These are phyloP conservation scores for Crepidotus variabilis DNA, from an alignment of 768 basidiomycete genomes.

Conservation along the genomic window DNA sequence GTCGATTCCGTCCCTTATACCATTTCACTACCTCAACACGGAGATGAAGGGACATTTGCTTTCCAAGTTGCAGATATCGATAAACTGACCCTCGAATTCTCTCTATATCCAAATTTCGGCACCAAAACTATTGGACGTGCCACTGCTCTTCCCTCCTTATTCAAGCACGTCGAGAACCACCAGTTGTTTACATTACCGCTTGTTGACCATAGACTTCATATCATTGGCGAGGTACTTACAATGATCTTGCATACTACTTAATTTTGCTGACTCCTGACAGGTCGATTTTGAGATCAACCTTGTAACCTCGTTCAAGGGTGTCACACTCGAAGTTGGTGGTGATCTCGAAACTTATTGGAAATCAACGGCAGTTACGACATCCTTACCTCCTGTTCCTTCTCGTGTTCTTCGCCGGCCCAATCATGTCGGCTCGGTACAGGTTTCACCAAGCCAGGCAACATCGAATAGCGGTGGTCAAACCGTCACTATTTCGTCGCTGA, in stretches of 20 bases:
- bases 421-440: slow-evolving; percentile 53
- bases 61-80: slow-evolving; percentile 83
- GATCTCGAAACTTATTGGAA: slow-evolving; percentile 99
- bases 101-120: slow-evolving; percentile 95
- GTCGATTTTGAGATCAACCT: slow-evolving; percentile 86
- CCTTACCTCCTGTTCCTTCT: slow-evolving; percentile 34
- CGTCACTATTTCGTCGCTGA: slow-evolving; percentile 84
- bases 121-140: slow-evolving; percentile 95
- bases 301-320: slow-evolving; percentile 86
- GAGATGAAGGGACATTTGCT: slow-evolving; percentile 67
- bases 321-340: slow-evolving; percentile 91
- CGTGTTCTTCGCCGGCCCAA: slow-evolving; percentile 38
- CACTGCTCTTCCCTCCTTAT: slow-evolving; percentile 74
- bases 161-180: slow-evolving; percentile 52
- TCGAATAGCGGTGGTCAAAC: slow-evolving; percentile 45
- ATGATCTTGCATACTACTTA: slow-evolving; percentile 2
- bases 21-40: slow-evolving; percentile 78
- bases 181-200: slow-evolving; percentile 69
- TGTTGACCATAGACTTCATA: slow-evolving; percentile 87
- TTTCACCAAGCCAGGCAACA: slow-evolving; percentile 62
- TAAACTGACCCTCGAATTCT: slow-evolving; percentile 81
- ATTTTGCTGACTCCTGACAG: slow-evolving; percentile 32
- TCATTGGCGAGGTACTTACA: slow-evolving; percentile 83
- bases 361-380: slow-evolving; percentile 56
- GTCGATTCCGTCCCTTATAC: slow-evolving; percentile 87